A percentile compares a stretch with the other conserved stretches of the same genome.
These are phyloP conservation scores for Pythium volutum DNA, from an alignment of 352 stramenopile species.

Conservation along the genomic window DNA sequence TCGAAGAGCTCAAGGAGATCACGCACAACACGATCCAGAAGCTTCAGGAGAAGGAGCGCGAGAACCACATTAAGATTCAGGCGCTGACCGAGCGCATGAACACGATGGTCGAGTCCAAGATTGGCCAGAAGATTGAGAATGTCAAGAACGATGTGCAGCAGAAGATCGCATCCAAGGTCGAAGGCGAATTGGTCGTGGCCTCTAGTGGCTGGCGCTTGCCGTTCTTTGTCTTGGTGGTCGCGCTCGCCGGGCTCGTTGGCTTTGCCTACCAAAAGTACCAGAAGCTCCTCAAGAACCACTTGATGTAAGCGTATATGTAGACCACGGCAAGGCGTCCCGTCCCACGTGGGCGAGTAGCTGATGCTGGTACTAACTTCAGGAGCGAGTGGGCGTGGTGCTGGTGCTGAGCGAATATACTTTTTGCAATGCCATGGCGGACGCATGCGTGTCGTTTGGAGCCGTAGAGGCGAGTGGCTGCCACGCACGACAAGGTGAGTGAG, in stretches of 20 bases:
- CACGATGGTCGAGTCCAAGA: conserved; percentile 69
- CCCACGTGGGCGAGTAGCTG: not conserved
- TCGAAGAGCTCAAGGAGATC: conserved; percentile 77
- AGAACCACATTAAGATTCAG: conserved; percentile 74
- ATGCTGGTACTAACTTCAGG: not conserved
- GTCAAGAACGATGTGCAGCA: conserved; percentile 56
- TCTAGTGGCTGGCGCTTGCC: conserved; percentile 71
- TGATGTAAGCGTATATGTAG: conserved; percentile 46
- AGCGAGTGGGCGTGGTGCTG: not conserved
- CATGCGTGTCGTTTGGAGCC: conserved; percentile 9
- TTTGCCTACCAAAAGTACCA: conserved; percentile 87
- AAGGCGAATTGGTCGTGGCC: conserved; percentile 60
- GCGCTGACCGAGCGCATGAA: conserved; percentile 68
- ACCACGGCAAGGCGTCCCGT: not conserved
- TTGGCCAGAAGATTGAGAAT: conserved; percentile 60
- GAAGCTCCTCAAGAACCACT: conserved; percentile 81
- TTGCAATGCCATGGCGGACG: not conserved
- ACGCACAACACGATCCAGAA: conserved; percentile 75
- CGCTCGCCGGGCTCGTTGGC: conserved; percentile 49
- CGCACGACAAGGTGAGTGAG: not conserved
- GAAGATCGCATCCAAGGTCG: conserved; percentile 68
- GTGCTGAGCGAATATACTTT: conserved; percentile 2
- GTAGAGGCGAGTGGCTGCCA: conserved; percentile 2
- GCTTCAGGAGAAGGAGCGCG: conserved; percentile 63
- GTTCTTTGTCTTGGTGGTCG: conserved; percentile 75